Conservation (phyloP, 2,329 filamentous ascomycete species). For the Laburnicola sp. region DNA sequence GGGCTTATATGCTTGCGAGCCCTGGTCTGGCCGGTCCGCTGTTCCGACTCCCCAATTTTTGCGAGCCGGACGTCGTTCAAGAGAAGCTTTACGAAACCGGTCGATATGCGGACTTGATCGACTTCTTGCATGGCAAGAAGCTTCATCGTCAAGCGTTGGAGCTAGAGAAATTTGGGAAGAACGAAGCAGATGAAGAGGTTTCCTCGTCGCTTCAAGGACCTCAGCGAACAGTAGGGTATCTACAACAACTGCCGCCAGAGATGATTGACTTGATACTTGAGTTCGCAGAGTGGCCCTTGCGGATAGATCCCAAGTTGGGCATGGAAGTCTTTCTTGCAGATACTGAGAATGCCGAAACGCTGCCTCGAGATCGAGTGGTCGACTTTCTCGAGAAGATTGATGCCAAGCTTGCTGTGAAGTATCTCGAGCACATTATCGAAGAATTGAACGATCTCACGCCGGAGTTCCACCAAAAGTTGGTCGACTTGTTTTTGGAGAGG, state of each 20-base stretch:
- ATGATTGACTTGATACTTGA: slow-evolving; percentile 90
- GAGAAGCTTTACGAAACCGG: slow-evolving; percentile 86
- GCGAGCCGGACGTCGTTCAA: slow-evolving; percentile 92
- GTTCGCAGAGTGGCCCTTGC: slow-evolving; percentile 86
- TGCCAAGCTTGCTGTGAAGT: slow-evolving; percentile 70
- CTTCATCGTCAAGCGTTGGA: slow-evolving; percentile 85
- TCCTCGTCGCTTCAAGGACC: slow-evolving; percentile 72
- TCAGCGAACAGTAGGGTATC: slow-evolving; percentile 79
- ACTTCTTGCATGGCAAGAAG: slow-evolving; percentile 95
- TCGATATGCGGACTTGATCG: slow-evolving; percentile 91
- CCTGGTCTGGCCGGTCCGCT: slow-evolving; percentile 84
- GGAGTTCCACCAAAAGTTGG: slow-evolving; percentile 83
- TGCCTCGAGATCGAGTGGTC: slow-evolving; percentile 77
- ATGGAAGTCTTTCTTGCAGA: slow-evolving; percentile 95
- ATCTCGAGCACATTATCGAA: slow-evolving; percentile 86
- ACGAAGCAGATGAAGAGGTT: slow-evolving; percentile 51
- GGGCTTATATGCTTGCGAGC: slow-evolving; percentile 89
- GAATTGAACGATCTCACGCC: slow-evolving; percentile 84
- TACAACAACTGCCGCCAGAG: slow-evolving; percentile 85
- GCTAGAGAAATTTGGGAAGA: slow-evolving; percentile 75
- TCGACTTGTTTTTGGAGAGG: slow-evolving; percentile 68
- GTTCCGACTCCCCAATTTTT: slow-evolving; percentile 96
- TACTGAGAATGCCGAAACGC: slow-evolving; percentile 88
- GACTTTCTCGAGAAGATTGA: slow-evolving; percentile 74
- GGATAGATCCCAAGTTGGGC: slow-evolving; percentile 69